A percentile compares a stretch with the other conserved stretches of the same genome.
phyloP scores from a whole-genome alignment of 1,139 yeast species.

The Lodderomyces pseudojiufengensis region DNA sequence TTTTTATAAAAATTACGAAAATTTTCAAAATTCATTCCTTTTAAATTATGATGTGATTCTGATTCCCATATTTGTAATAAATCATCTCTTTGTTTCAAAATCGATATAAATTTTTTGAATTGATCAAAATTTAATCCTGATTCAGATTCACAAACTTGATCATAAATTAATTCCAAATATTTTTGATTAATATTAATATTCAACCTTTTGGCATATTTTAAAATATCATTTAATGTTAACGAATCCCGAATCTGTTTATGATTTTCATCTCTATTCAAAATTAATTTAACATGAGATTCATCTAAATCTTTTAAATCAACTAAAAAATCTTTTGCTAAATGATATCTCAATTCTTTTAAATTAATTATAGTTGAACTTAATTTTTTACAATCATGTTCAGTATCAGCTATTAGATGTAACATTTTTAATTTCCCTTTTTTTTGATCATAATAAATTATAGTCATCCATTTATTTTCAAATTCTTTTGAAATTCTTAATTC shows the following conservation, averaged over 20 bases:
- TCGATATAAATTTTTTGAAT: constrained; percentile 67
- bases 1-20: constrained; percentile 47
- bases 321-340: constrained; percentile 30
- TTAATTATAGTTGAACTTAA: constrained; percentile 57
- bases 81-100: constrained; percentile 35
- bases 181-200: constrained; percentile 54
- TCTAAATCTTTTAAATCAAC: constrained; percentile 28
- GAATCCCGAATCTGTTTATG: constrained; percentile 22
- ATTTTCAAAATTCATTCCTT: constrained; percentile 40
- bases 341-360: constrained; percentile 38
- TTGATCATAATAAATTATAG: constrained; percentile 65
- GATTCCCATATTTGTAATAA: constrained; percentile 29
- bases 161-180: constrained; percentile 37
- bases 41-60: constrained; percentile 21
- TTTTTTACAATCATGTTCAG: constrained; percentile 55
- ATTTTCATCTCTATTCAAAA: constrained; percentile 18
- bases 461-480: constrained; percentile 68
- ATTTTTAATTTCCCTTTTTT: constrained; percentile 54
- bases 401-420: constrained; percentile 72
- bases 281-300: constrained; percentile 22
- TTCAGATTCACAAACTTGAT: constrained; percentile 29
- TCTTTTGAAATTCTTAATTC: constrained; percentile 73
- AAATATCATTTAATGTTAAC: constrained; percentile 65
- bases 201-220: constrained; percentile 59
- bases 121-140: constrained; percentile 56